Conservation (phyloP, 2,329 filamentous ascomycete genomes). For the Trichophyton rubrum region DNA sequence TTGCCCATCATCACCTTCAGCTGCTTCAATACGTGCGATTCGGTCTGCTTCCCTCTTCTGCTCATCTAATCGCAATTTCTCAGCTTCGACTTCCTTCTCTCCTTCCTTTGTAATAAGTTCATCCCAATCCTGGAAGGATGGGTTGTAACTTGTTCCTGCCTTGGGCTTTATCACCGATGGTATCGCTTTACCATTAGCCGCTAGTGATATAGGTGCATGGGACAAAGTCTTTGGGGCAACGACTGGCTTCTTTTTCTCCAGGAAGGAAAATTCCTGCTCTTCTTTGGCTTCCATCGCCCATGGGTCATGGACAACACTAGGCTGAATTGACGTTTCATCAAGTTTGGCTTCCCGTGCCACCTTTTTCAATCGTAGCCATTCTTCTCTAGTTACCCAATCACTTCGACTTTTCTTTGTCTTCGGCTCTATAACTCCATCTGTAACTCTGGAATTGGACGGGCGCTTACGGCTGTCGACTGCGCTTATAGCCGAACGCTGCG, state of each 20-base stretch:
- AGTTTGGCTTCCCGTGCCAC: slow-evolving; percentile 56
- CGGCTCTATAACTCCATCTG: slow-evolving; percentile 56
- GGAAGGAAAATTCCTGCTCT: slow-evolving; percentile 45
- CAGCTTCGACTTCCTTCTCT: slow-evolving; percentile 63
- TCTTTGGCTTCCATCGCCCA: slow-evolving; percentile 48
- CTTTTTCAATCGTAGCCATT: slow-evolving; percentile 62
- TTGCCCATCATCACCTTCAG: slow-evolving; percentile 62
- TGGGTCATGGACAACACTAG: slow-evolving; percentile 51
- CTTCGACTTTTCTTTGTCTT: slow-evolving; percentile 61
- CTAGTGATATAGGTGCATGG: slow-evolving; percentile 64
- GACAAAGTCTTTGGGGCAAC: slow-evolving; percentile 65
- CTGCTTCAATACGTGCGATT: slow-evolving; percentile 58
- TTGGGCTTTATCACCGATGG: slow-evolving; percentile 68
- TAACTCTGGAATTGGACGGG: slow-evolving; percentile 45
- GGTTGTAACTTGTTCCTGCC: slow-evolving; percentile 86
- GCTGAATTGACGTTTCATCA: slow-evolving; percentile 45
- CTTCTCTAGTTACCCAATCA: slow-evolving; percentile 72
- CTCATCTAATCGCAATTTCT: slow-evolving; percentile 58
- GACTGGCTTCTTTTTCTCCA: slow-evolving; percentile 52
- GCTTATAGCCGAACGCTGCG: slow-evolving; percentile 67
- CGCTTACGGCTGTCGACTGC: slow-evolving; percentile 71
- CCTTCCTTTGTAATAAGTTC: slow-evolving; percentile 61
- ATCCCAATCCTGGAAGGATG: slow-evolving; percentile 74
- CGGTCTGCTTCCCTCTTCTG: slow-evolving; percentile 55
- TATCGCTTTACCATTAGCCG: slow-evolving; percentile 67